Evolutionary conservation across 2,329 filamentous ascomycete genomes (phyloP).

Genomic region (Myriosclerotinia duriaeana): DNA sequence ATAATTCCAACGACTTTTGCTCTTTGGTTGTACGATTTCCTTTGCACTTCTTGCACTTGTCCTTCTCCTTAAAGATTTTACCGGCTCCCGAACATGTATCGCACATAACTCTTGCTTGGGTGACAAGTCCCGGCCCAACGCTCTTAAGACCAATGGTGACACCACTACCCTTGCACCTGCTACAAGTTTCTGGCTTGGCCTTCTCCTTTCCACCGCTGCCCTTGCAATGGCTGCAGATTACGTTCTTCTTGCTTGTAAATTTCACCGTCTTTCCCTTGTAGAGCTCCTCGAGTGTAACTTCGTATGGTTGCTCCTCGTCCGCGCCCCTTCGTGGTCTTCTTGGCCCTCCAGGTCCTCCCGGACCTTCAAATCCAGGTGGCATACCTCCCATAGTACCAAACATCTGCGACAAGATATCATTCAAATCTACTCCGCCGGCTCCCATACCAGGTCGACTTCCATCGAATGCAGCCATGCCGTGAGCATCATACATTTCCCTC

Average conservation of each 20-base stretch:
- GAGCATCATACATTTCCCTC: conserved; percentile 84
- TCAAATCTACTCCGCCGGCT: conserved; percentile 72
- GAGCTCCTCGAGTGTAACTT: conserved; percentile 87
- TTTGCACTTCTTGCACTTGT: conserved; percentile 99
- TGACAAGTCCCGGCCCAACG: conserved; percentile 82
- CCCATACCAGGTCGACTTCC: conserved; percentile 63
- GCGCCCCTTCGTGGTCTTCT: conserved; percentile 68
- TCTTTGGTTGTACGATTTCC: conserved; percentile 82
- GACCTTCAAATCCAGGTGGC: conserved; percentile 38
- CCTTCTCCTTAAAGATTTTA: conserved; percentile 88
- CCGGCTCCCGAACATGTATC: conserved; percentile 83
- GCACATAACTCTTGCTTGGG: conserved; percentile 76
- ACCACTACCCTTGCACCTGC: conserved; percentile 79
- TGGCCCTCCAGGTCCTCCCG: conserved; percentile 46
- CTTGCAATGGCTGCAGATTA: conserved; percentile 84
- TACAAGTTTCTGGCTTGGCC: conserved; percentile 78
- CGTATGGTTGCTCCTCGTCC: conserved; percentile 87
- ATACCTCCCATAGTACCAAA: conserved; percentile 55
- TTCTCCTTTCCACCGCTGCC: conserved; percentile 89
- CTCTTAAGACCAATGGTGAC: conserved; percentile 75
- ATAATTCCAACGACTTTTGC: conserved; percentile 93
- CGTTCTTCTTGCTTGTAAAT: conserved; percentile 92
- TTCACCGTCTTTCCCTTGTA: conserved; percentile 99
- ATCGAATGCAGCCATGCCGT: conserved; percentile 96
- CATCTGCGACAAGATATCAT: conserved; percentile 93